Evolutionary conservation across 352 stramenopile genomes (phyloP).

Genomic region (Globisporangium camurandrum): DNA sequence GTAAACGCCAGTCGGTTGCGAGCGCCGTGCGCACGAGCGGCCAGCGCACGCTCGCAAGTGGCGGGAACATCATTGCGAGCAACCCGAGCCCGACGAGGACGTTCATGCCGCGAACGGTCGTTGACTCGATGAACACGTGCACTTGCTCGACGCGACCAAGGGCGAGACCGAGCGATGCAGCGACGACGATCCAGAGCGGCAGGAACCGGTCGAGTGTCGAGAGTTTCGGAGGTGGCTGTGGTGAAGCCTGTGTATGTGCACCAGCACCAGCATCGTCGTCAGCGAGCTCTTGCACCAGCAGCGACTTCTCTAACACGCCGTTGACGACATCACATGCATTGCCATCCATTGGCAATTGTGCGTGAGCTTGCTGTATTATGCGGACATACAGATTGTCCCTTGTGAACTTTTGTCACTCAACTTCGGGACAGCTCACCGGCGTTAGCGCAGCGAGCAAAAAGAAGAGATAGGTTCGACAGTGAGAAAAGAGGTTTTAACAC

Average conservation of each 20-base stretch:
- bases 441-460: too few species aligned
- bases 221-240: constrained; percentile 14
- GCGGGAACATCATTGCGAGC: constrained; percentile 59
- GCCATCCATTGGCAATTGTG: too few species aligned
- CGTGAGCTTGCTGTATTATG: too few species aligned
- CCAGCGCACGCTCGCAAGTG: constrained; percentile 48
- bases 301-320: too few species aligned
- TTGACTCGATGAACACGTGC: constrained; percentile 35
- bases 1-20: constrained; percentile 35
- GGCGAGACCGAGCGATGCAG: constrained; percentile 26
- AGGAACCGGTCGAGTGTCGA: constrained; percentile 48
- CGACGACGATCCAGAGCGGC: constrained; percentile 51
- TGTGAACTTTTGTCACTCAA: too few species aligned
- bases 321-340: too few species aligned
- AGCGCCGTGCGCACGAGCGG: constrained; percentile 27
- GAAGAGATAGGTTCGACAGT: too few species aligned
- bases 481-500: too few species aligned
- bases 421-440: too few species aligned
- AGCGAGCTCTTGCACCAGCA: too few species aligned
- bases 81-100: constrained; percentile 42
- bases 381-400: too few species aligned
- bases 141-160: constrained; percentile 34
- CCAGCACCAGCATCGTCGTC: too few species aligned
- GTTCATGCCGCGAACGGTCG: constrained; percentile 41
- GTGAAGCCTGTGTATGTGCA: background rate